Conservation (phyloP, 805 yeast species). For the Candida loeiensis region DNA sequence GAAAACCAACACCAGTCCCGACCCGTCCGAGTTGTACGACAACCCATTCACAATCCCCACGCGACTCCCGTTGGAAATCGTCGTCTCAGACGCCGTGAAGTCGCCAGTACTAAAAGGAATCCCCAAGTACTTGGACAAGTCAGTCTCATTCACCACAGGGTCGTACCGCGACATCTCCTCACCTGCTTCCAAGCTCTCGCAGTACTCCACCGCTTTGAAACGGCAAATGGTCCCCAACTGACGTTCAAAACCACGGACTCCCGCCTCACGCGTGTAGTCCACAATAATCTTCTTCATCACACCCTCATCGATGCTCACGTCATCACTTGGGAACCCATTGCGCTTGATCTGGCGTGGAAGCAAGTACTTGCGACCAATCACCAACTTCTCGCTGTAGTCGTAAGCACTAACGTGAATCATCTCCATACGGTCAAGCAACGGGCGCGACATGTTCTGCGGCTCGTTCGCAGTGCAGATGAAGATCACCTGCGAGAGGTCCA, state of each 20-base stretch:
- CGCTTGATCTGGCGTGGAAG: conserved; percentile 71
- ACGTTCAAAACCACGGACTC: conserved; percentile 78
- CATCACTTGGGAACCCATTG: conserved; percentile 55
- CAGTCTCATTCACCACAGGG: conserved; percentile 45
- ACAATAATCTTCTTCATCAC: conserved; percentile 62
- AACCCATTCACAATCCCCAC: conserved; percentile 70
- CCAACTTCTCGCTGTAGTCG: conserved; percentile 70
- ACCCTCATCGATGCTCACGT: conserved; percentile 46
- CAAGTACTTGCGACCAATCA: conserved; percentile 64
- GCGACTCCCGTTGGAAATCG: conserved; percentile 53
- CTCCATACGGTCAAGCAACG: conserved; percentile 81
- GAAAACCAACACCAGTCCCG: conserved; percentile 75
- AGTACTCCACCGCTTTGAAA: conserved; percentile 71
- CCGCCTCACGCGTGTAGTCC: conserved; percentile 79
- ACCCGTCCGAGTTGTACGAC: conserved; percentile 83
- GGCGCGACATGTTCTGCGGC: conserved; percentile 64
- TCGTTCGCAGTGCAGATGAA: conserved; percentile 88
- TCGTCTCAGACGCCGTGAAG: conserved; percentile 23
- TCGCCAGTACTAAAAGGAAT: conserved; percentile 45
- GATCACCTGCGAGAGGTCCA: conserved; percentile 75
- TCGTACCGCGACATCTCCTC: conserved; percentile 25
- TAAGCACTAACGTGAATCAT: conserved; percentile 76
- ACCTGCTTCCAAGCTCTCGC: conserved; percentile 31
- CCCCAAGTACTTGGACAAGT: conserved; percentile 68
- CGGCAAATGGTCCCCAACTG: conserved; percentile 74